Evolutionary conservation across 768 basidiomycete genomes (phyloP).

Genomic region (Pisolithus orientalis): DNA sequence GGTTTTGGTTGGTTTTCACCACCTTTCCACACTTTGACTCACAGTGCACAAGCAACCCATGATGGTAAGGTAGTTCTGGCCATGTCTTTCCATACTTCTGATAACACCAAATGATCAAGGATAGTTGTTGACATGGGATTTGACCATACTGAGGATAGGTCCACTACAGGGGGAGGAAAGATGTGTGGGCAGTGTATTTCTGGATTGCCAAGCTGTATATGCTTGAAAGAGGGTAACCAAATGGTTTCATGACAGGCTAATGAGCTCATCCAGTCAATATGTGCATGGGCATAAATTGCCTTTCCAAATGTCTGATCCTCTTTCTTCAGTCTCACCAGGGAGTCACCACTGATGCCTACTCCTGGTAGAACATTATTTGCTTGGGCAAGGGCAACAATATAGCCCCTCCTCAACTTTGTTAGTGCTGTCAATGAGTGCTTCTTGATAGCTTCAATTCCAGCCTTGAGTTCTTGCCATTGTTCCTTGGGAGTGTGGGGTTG

Average conservation of each 20-base stretch:
- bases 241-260: no score
- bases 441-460: neutral
- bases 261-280: no score
- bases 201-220: neutral
- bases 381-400: neutral
- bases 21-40: no score
- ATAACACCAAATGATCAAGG: neutral
- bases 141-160: slow-evolving; percentile 1
- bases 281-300: no score
- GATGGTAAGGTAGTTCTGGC: slow-evolving; percentile 9
- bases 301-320: no score
- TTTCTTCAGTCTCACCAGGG: no score
- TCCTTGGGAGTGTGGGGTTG: neutral
- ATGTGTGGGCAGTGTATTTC: neutral
- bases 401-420: neutral
- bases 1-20: no score
- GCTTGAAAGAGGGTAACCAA: no score
- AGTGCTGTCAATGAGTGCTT: neutral
- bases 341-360: no score
- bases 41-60: slow-evolving; percentile 17
- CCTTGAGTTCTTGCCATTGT: neutral
- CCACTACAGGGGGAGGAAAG: neutral
- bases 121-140: neutral
- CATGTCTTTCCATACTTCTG: no score
- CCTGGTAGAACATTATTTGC: neutral